Evolutionary conservation across 495 filamentous ascomycete genomes (phyloP), one percentile per base, ranked within the genome.

Genomic region (Acidomyces sp.): DNA sequence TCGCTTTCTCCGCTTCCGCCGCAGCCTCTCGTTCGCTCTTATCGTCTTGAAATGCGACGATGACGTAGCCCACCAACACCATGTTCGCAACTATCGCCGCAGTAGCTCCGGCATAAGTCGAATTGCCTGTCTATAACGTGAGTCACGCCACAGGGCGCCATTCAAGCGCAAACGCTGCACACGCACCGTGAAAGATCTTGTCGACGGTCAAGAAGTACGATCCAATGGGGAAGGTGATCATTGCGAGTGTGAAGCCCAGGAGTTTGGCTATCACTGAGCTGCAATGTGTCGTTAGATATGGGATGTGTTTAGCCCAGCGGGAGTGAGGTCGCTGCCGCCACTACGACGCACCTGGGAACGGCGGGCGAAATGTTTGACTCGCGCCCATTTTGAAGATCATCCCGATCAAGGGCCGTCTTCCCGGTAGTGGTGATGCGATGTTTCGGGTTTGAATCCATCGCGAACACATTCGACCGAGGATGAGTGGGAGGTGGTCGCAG

Each of bases 11-110:
- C 20, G 24, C 37, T 53, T 70, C 70, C 15, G 64, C 61, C 27
- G 68, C 70, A n/a, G n/a, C n/a, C 15, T 77, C 68, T 24, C 71
- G 72, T 48, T 90, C 80, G 41, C 62, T 66, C 53, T 78, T 67
- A 53, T 97, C 90, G 55, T 97, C 90, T 47, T 71, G 73, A 71
- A 93, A 85, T 21, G 92, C 90, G 1, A 93, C 86, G 43, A 88
- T 67, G 36, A 96, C 75, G 62, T 96, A 99, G 12, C 74, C 78
- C 43, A 99, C 75, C 41, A 99, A 65, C 5, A 99, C 83, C 13
- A 85, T 71, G 57, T 99, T 99, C 21, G 90, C 90, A 46, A 82
- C 78, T 27, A 96, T 61, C 17, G 92, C 92, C 6, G 90, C 90
- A 17, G 75, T 62, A 7, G 74, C 85, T 4, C 85, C 90, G 3